phyloP scores from a whole-genome alignment of 352 stramenopile genomes.

The Phytophthora hybrid region DNA sequence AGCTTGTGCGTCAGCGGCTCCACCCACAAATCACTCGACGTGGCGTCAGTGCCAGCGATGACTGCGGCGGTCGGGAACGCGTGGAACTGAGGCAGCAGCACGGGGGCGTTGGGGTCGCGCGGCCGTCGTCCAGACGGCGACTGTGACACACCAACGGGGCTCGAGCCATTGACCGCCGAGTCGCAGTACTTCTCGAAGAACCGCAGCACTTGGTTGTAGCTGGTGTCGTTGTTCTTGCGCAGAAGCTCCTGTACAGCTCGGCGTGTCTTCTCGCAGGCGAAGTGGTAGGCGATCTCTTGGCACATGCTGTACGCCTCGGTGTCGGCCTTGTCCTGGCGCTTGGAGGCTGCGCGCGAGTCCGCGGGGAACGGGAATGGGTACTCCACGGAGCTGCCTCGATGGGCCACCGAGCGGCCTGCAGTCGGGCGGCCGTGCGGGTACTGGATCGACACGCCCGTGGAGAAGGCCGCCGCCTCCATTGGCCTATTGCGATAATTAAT shows the following conservation, averaged over 20 bases:
- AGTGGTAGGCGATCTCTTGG: constrained; percentile 78
- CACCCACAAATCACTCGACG: constrained; percentile 82
- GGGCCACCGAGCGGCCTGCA: not conserved
- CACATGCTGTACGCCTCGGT: constrained; percentile 51
- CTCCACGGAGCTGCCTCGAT: not conserved
- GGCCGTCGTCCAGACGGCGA: constrained; percentile 16
- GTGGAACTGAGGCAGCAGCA: constrained; percentile 56
- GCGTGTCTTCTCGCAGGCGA: constrained; percentile 62
- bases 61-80: constrained; percentile 69
- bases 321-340: constrained; percentile 29
- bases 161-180: not conserved
- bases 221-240: constrained; percentile 69
- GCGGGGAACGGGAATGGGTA: constrained; percentile 41
- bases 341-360: not conserved
- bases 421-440: constrained; percentile 32
- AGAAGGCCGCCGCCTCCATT: constrained; percentile 63
- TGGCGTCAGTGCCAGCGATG: constrained; percentile 74
- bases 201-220: constrained; percentile 66
- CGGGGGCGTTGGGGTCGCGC: constrained; percentile 31
- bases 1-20: constrained; percentile 71
- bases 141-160: not conserved
- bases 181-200: constrained; percentile 73
- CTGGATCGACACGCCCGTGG: constrained; percentile 65
- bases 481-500: not conserved
- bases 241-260: constrained; percentile 67